These are phyloP conservation scores for Rhizophagus clarus DNA, from an alignment of 192 early-diverging fungal genomes.

Conservation along the genomic window DNA sequence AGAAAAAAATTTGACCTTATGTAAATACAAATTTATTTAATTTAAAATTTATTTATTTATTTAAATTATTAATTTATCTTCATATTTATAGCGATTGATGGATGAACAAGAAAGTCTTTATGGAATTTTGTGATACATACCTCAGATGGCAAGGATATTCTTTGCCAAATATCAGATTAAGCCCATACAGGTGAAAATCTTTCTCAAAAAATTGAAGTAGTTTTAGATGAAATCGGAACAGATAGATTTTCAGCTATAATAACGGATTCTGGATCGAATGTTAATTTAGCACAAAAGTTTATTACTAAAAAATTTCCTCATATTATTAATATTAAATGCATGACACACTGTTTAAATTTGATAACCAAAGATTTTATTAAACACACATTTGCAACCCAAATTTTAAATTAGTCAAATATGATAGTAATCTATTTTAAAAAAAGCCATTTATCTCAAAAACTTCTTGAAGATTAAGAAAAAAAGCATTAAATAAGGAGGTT, in stretches of 20 bases:
- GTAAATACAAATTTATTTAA: not conserved
- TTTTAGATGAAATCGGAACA: not conserved
- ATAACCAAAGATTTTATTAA: constrained; percentile 10
- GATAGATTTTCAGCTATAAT: not conserved
- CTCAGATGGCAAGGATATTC: not conserved
- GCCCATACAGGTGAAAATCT: not conserved
- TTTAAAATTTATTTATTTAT: not conserved
- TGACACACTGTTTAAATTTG: not conserved
- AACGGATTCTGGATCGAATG: not conserved
- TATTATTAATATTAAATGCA: not conserved
- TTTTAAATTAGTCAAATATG: not conserved
- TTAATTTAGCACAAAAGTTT: not conserved
- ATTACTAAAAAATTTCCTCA: constrained; percentile 1
- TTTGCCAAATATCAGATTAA: not conserved
- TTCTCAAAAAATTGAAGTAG: not conserved
- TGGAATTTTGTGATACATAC: constrained; percentile 19
- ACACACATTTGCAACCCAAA: constrained; percentile 1
- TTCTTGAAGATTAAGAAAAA: not conserved
- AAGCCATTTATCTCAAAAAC: too few relatives aligned
- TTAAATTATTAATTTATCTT: not conserved
- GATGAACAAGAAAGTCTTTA: not conserved
- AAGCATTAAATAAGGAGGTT: not conserved
- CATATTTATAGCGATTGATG: not conserved
- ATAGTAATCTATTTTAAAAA: constrained; percentile 1
- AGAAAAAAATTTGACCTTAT: not conserved